A percentile compares a stretch with the other conserved stretches of the same genome.
phyloP scores from a whole-genome alignment of 2,329 filamentous ascomycete species.

The Diaporthe destruens region DNA sequence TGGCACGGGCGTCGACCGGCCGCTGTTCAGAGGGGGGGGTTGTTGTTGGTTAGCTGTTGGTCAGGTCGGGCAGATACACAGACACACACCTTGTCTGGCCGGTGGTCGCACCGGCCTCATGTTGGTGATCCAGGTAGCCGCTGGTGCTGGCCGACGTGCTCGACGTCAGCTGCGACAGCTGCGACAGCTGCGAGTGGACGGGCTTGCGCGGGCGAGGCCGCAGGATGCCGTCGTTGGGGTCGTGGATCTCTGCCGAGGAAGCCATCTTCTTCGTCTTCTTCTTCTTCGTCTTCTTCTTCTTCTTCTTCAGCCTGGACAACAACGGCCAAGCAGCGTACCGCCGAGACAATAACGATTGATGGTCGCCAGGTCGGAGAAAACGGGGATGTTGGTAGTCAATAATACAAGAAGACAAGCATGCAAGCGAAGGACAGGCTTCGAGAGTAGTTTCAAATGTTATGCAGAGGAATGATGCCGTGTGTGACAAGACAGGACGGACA shows the following conservation, averaged over 20 bases:
- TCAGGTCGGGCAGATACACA: background rate
- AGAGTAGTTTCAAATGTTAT: background rate
- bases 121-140: slow-evolving; percentile 51
- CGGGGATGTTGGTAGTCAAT: too few relatives aligned
- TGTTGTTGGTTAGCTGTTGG: slow-evolving; percentile 37
- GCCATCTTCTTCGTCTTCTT: slow-evolving; percentile 43
- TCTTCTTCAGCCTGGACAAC: background rate
- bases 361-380: slow-evolving; percentile 28
- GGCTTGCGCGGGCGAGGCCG: slow-evolving; percentile 65
- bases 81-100: slow-evolving; percentile 62
- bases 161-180: slow-evolving; percentile 56
- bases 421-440: background rate
- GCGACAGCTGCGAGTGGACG: slow-evolving; percentile 61
- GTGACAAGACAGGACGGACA: background rate
- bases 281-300: too few relatives aligned
- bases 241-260: slow-evolving; percentile 48
- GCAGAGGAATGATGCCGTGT: slow-evolving; percentile 13
- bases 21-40: slow-evolving; percentile 64
- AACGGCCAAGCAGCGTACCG: too few relatives aligned
- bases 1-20: slow-evolving; percentile 84
- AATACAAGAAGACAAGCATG: too few relatives aligned
- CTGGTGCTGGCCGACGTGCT: slow-evolving; percentile 52
- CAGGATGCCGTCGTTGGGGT: slow-evolving; percentile 58
- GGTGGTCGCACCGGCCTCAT: slow-evolving; percentile 54
- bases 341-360: too few relatives aligned